Evolutionary conservation across 441 rosid genomes (phyloP), one percentile per base, ranked within the genome.

Genomic region (Kokia cookei): DNA sequence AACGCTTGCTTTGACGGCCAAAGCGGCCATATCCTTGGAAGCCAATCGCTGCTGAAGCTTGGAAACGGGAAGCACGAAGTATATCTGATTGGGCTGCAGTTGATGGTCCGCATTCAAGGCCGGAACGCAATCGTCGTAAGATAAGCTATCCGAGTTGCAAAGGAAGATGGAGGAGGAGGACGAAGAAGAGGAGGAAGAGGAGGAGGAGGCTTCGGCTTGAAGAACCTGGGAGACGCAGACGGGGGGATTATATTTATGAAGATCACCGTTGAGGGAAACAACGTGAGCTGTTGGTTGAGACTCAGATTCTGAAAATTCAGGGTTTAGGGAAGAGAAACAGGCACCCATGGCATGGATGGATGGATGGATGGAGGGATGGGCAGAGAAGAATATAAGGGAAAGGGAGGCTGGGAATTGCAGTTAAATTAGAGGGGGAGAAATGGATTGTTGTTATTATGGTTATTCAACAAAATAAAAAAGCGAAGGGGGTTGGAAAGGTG

Each of bases 1-100:
- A 14, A 79, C 35, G 84, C 84, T 81, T 59, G 92, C 94, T 71
- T 83, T 88, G 22, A 90, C 91, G 3, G 94, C 94, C 64, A 88
- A 71, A 22, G 88, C 91, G 0, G 92, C 92, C 91, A 86, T 90
- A 50, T 86, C 92, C 6, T 83, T 68, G 17, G 94, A 86, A 8
- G 81, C 67, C 24, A 90, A 27, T 17, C 64, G 76, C 78, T 74
- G 66, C 37, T 78, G 77, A 54, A 86, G 90, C 81, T 81, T 86
- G n/a, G 89, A 83, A 17, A 22, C 27, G 0, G 91, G 90, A 27
- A 90, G 89, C 59, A 88, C 78, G 53, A 86, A 88, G 74, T 88
- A 88, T 3, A 90, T 79, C 71, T 86, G 90, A 75, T 84, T 50
- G 47, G 81, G 40, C n/a, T 54, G 75, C 3, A 90, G 85, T 17